Evolutionary conservation across 2,329 filamentous ascomycete genomes (phyloP), one percentile per base, ranked within the genome.

Genomic region (Sarocladium strictum): DNA sequence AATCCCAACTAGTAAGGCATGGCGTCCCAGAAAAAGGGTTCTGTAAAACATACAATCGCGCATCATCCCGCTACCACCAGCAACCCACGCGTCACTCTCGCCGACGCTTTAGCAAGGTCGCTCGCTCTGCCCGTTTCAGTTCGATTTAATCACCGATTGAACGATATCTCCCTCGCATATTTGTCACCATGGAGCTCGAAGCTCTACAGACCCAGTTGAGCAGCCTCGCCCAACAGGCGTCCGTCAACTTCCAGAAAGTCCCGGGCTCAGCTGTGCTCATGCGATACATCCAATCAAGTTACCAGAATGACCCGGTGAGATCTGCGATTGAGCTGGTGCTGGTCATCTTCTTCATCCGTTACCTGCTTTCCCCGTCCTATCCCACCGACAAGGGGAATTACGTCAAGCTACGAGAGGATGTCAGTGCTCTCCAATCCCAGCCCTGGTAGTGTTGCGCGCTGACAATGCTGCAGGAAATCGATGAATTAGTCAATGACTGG

Each of bases 401-500:
- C 63, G 90, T 97, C 59, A 88, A 90, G 63, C 76, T 99, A 58
- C 87, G 87, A 10, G 92, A 97, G 69, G 90, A 96, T 64, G 76
- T 74, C 56, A 29, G 68, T 58, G n/a, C 21, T 10, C 26, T 24
- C 52, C 14, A 1, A 9, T 29, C 3, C 5, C 4, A 17, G 21
- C 9, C 26, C 32, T 32, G 12, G 23, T 27, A 23, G 26, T 15
- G 29, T 29, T 33, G 15, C 43, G 76, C 14, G 43, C 23, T 49
- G 43, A 49, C 43, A 11, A 27, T 49, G 23, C 11, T n/a, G 11
- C 47, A 51, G 82, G 94, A 99, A 75, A 95, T 99, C 62, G 94
- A 99, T 66, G 94, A 99, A 66, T 74, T 99, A 56, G 89, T 99
- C 41, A 92, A 96, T 55, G 94, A 99, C 62, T 99, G 94, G 94